These are phyloP conservation scores for Ustilago esculenta DNA, from an alignment of 1,284 basidiomycete genomes.

Conservation along the genomic window DNA sequence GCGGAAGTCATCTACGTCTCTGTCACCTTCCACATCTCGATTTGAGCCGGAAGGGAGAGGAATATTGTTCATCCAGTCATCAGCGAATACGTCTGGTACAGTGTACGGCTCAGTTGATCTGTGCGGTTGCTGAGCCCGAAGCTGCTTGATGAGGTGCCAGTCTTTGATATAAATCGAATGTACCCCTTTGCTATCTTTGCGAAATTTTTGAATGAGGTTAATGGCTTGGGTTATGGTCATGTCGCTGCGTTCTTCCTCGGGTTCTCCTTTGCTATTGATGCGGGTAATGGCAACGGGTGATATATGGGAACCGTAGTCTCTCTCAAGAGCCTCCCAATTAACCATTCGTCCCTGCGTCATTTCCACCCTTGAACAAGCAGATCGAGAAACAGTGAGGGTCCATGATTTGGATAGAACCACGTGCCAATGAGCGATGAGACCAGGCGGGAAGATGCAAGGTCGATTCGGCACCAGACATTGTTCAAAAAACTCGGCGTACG, in stretches of 20 bases:
- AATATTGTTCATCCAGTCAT: slow-evolving; percentile 70
- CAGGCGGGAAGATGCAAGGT: slow-evolving; percentile 47
- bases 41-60: not conserved
- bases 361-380: too few species aligned
- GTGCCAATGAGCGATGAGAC: slow-evolving; percentile 30
- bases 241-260: slow-evolving; percentile 19
- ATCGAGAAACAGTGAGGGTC: too few species aligned
- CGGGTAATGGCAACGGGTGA: slow-evolving; percentile 39
- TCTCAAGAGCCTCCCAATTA: slow-evolving; percentile 32
- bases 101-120: slow-evolving; percentile 66
- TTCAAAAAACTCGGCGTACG: slow-evolving; percentile 42
- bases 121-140: slow-evolving; percentile 36
- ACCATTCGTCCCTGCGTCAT: not conserved
- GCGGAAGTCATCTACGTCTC: slow-evolving; percentile 69
- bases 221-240: slow-evolving; percentile 39
- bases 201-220: slow-evolving; percentile 15
- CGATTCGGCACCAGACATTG: slow-evolving; percentile 40
- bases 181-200: slow-evolving; percentile 4
- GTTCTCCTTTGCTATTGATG: not conserved
- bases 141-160: slow-evolving; percentile 70
- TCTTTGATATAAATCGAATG: slow-evolving; percentile 71
- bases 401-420: slow-evolving; percentile 1
- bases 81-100: slow-evolving; percentile 69
- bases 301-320: slow-evolving; percentile 30
- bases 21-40: too few species aligned